Base-by-base conservation (phyloP, 2,329 filamentous ascomycete species). In the Lachnellula suecica region DNA sequence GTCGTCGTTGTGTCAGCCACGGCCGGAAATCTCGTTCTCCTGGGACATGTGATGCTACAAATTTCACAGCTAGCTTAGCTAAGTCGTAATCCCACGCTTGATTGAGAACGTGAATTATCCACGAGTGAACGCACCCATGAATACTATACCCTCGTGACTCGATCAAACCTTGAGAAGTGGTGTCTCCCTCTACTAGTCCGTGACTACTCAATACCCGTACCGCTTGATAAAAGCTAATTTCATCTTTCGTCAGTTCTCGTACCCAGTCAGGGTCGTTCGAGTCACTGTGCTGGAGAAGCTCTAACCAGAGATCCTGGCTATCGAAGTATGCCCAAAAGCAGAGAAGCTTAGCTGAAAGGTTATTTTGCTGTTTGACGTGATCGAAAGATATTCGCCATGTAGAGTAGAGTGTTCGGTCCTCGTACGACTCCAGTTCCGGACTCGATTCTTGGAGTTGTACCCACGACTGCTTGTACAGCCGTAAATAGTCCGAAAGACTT, bases 241-340 rank as follows among this genome's bases (percentile, higher is more conserved):
- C 42, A 44, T 52, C 58, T 56, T 55, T 51, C 22, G 56, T 47
- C 5, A 52, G 31, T 11, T 24, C 51, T 52, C 56, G 23, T 25
- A 66, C 41, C 63, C 62, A 67, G 2, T 27, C 17, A 2, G 60
- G 65, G 5, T 44, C 43, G 19, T 47, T 29, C 17, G 35, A 43
- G 19, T 49, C 22, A n/a, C 38, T 41, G 22, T 58, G 68, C 66
- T 4, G 56, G 64, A 77, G 57, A 17, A 77, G 64, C 49, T 75
- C 66, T 55, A 68, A 75, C 74, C 70, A 78, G 3, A 79, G 56
- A 55, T 76, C 72, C 13, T 71, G 63, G 56, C 72, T 72, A 53
- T 71, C 67, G 51, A 79, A 72, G 52, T 67, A 72, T n/a, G 70
- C 72, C 67, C 71, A 72, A 9, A 74, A 61, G 15, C 65, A 50